Evolutionary conservation across 192 early-diverging fungal genomes (phyloP), one percentile per base, ranked within the genome.

Genomic region (Entomortierella parvispora): DNA sequence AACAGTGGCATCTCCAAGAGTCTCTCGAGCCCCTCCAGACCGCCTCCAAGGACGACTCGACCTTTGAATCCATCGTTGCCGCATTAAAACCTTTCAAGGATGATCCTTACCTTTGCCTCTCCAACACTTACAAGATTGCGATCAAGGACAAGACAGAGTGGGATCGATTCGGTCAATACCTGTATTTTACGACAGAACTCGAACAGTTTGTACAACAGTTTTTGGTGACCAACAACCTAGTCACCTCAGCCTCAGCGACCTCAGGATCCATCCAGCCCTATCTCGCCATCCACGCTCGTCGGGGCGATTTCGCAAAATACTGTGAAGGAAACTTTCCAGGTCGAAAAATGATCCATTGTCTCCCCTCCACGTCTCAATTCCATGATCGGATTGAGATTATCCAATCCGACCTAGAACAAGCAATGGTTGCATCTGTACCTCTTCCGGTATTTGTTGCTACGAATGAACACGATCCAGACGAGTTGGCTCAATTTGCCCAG

Each of bases 391-490:
- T 72, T 22, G 18, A 58, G 49, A 20, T 10, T 2, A 25, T 65
- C 4, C 62, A 72, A 17, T 40, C 32, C 26, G n/a, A 32, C 2
- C 29, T 58, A 2, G 57, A 63, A 14, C 55, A 53, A 9, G 48
- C 28, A 2, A 12, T 22, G 11, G 29, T 45, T 20, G 33, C 58
- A 20, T 37, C 34, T 15, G 10, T 18, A 8, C 52, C 23, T 2
- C 56, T 72, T 0, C 70, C 70, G 1, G 70, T 72, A 25, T 53
- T 72, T 58, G 70, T 72, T 14, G 62, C 62, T 0, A 72, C 70
- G 33, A 65, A 72, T 34, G 70, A 72, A 26, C 55, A 32, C 2
- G 32, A 55, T 0, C 48, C 45, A 3, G 48, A 72, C 12, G 70
- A 72, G 32, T 40, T 65, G n/a, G 47, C 23, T 34, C 45, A 29